Evolutionary conservation across 306 rosid genomes (phyloP), one percentile per base, ranked within the genome.

Genomic region (Quercus cerris): DNA sequence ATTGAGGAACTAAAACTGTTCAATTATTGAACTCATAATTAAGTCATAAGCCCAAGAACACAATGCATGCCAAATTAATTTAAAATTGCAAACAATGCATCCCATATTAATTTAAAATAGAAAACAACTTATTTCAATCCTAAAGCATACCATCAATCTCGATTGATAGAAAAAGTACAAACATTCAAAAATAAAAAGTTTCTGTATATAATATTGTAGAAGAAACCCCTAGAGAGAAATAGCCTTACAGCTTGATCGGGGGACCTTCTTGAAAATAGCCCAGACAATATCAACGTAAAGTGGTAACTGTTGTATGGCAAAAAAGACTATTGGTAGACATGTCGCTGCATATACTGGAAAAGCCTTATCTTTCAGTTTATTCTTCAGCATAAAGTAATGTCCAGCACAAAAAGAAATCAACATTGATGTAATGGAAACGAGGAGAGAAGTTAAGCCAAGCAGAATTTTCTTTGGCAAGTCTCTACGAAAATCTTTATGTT

Each of bases 401-500:
- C 56, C 75, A 13, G 75, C 44, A 15, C 75, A 77, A 33, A 77
- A 77, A 13, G 81, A 68, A 20, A 67, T 7, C 25, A 77, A 38
- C 13, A 70, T 71, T 2, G 77, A 22, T 10, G 61, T 71, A 20
- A 78, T 78, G 49, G 82, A 70, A 3, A 71, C 57, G 11, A 69
- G 71, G 4, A 78, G 71, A 17, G 82, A 70, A 3, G 77, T 71
- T 17, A 78, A 38, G n/a, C 82, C 82, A 11, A 71, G 8, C n/a
- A 78, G 31, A 28, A 78, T 77, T 57, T 71, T 78, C 25, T 25
- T 4, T 5, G 75, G 79, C 49, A 80, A 38, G 63, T 5, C 20
- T 6, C 6, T 41, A 22, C 25, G 57, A 30, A 73, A 74, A 52
- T 74, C 79, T 10, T 13, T 67, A 0, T 68, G 19, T 74, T 80